A percentile compares a stretch with the other conserved stretches of the same genome.
Conservation (phyloP, 192 early-diverging fungal species). For the Diversispora eburnea region DNA sequence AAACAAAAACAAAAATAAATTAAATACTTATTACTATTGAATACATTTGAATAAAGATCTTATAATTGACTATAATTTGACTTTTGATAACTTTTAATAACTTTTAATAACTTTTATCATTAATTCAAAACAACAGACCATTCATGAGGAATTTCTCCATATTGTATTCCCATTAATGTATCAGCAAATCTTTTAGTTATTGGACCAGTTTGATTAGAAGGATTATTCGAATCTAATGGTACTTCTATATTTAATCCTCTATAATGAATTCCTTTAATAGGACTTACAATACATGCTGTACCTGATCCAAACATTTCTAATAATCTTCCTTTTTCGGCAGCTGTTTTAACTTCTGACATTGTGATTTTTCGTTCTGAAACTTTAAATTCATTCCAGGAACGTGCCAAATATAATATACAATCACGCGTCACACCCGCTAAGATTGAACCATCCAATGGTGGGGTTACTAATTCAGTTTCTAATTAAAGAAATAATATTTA, state of each 20-base stretch:
- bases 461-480: slow-evolving; percentile 84
- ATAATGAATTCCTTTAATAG: slow-evolving; percentile 85
- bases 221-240: slow-evolving; percentile 81
- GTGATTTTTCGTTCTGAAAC: slow-evolving; percentile 79
- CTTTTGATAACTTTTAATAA: too few species aligned
- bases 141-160: slow-evolving; percentile 71
- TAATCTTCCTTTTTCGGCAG: slow-evolving; percentile 74
- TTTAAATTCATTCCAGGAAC: slow-evolving; percentile 82
- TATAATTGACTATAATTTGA: too few species aligned
- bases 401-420: slow-evolving; percentile 78
- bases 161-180: slow-evolving; percentile 89
- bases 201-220: slow-evolving; percentile 78
- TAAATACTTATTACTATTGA: too few species aligned
- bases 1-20: too few species aligned
- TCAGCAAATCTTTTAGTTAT: slow-evolving; percentile 78
- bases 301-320: slow-evolving; percentile 94
- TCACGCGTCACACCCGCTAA: slow-evolving; percentile 94
- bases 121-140: slow-evolving; percentile 73
- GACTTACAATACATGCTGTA: slow-evolving; percentile 92
- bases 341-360: slow-evolving; percentile 75
- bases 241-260: slow-evolving; percentile 74
- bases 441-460: slow-evolving; percentile 90
- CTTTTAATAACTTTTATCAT: slow-evolving; percentile 1
- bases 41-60: too few species aligned
- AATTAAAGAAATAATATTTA: too few species aligned